Conservation (phyloP, 73 alveolate species). For the Uronychia setigera region DNA sequence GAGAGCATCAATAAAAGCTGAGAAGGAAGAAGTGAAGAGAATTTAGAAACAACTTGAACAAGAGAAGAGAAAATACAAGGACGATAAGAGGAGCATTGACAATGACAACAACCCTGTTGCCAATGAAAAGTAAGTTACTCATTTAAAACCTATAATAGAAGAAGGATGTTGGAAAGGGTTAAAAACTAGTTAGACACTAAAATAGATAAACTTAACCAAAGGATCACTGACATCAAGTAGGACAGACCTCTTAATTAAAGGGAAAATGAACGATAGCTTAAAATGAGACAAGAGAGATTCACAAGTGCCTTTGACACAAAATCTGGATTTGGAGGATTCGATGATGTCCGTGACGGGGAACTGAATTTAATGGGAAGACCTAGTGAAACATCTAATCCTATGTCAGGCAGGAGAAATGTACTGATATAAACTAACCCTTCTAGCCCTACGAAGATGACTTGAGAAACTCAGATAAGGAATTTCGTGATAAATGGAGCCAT, state of each 20-base stretch:
- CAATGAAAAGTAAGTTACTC: background rate
- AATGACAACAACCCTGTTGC: background rate
- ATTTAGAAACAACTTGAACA: conserved; percentile 8
- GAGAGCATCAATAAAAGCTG: conserved; percentile 9
- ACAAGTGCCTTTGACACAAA: background rate
- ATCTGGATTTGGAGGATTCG: background rate
- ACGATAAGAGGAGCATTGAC: conserved; percentile 28
- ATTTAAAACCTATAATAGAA: background rate
- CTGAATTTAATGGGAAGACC: background rate
- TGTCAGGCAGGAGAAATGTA: too few relatives aligned
- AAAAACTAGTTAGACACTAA: background rate
- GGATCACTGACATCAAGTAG: background rate
- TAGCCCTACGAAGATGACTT: too few relatives aligned
- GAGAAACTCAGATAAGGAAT: too few relatives aligned
- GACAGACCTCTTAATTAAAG: background rate
- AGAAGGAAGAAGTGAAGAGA: conserved; percentile 21
- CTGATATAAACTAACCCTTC: too few relatives aligned
- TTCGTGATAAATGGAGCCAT: too few relatives aligned
- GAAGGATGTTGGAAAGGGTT: background rate
- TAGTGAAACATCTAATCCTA: background rate
- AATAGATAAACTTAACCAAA: background rate
- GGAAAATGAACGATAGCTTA: background rate
- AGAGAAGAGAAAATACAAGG: conserved; percentile 17
- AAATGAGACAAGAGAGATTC: background rate
- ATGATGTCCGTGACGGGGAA: background rate